Evolutionary conservation across 192 early-diverging fungal genomes (phyloP).

Genomic region (Bifiguratus adelaidae): DNA sequence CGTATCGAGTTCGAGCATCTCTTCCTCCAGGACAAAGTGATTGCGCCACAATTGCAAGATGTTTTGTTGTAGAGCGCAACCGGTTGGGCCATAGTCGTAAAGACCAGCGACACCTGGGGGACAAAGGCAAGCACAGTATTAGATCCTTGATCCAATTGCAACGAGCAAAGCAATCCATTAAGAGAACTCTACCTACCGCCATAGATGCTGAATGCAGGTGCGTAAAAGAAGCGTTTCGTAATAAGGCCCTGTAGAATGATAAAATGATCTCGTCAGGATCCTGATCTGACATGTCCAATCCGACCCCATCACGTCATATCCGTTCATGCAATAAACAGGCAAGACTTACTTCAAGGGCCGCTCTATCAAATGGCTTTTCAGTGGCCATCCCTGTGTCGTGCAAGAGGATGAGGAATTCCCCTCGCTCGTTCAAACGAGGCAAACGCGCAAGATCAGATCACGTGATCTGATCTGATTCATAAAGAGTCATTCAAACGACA

Average conservation of each 20-base stretch:
- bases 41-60: slow-evolving; percentile 83
- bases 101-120: slow-evolving; percentile 84
- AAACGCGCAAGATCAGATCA: too few species aligned
- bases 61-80: slow-evolving; percentile 86
- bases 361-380: slow-evolving; percentile 12
- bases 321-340: not conserved
- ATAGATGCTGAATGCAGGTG: slow-evolving; percentile 92
- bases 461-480: too few species aligned
- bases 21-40: slow-evolving; percentile 98
- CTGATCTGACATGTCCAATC: too few species aligned
- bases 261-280: not conserved
- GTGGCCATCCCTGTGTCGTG: not conserved
- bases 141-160: not conserved
- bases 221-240: slow-evolving; percentile 91
- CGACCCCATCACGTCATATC: not conserved
- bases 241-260: slow-evolving; percentile 42
- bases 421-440: too few species aligned
- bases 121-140: too few species aligned
- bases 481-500: too few species aligned
- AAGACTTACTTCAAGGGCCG: slow-evolving; percentile 16
- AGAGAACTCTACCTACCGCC: slow-evolving; percentile 70
- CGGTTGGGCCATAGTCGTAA: slow-evolving; percentile 96
- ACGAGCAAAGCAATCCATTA: not conserved
- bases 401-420: not conserved
- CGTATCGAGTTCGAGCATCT: slow-evolving; percentile 99